Base-by-base conservation (phyloP, 2,329 filamentous ascomycete genomes). In the Aureobasidium leucospermi region DNA sequence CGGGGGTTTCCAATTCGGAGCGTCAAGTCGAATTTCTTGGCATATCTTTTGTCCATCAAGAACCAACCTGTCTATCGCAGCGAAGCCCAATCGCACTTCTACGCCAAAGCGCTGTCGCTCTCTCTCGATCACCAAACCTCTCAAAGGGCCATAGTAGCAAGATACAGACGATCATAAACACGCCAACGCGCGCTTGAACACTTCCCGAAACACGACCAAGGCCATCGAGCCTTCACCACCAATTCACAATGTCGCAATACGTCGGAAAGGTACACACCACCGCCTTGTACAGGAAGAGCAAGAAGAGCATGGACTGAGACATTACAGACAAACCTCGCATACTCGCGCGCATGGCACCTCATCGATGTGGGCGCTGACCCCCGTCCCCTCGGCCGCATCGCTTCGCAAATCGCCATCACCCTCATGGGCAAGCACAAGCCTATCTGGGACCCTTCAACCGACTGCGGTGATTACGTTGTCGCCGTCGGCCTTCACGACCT, bases 371-470 rank as follows among this genome's bases (percentile, higher is more conserved):
- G 80, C 79, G 66, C 86, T 75, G 73, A 82, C 67, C 71, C 79
- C 0, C 90, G 91, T 13, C 86, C 90, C n/a, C 87, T 96, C 42
- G 93, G 93, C 67, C 90, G 93, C 43, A 82, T 96, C 55, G 93
- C 93, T 63, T 90, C 88, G 57, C 85, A 88, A 64, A 96, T 96
- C 74, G 93, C 92, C 63, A 80, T 87, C 58, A 81, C 90, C 62
- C 85, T 96, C 56, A 96, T 97, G 92, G 94, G 94, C 77, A 99
- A 99, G 81, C 88, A 99, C 82, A 99, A 99, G 78, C 94, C 94
- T 23, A 96, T 94, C 74, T 99, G 86, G 78, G 90, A 97, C 76
- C 94, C 94, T 1, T 96, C 91, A 23, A 96, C 92, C 63, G 94
- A 99, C 81, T 97, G 94, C 81, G 94, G 94, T 67, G 94, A 99